These are phyloP conservation scores for Picochlorum sp. DNA, from an alignment of 139 green algal species.

Conservation along the genomic window DNA sequence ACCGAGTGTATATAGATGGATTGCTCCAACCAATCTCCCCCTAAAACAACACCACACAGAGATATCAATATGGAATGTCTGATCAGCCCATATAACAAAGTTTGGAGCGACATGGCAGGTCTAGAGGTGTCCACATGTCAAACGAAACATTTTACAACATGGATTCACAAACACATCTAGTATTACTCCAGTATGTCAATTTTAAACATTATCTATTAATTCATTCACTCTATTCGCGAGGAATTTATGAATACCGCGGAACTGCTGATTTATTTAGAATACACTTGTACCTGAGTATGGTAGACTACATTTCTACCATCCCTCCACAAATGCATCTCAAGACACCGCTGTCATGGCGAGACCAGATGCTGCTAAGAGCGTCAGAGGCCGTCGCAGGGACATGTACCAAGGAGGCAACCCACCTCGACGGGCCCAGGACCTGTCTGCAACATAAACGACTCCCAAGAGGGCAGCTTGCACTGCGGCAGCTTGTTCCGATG, in stretches of 20 bases:
- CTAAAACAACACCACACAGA: no score
- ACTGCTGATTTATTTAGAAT: neutral
- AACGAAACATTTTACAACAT: neutral
- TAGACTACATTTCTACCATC: no score
- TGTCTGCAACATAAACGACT: slow-evolving; percentile 36
- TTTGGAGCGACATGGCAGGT: no score
- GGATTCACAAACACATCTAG: no score
- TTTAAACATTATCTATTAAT: neutral
- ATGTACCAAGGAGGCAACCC: slow-evolving; percentile 42
- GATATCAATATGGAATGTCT: no score
- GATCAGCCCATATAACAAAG: no score
- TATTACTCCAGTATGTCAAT: neutral
- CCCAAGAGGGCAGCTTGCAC: slow-evolving; percentile 28
- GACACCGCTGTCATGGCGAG: slow-evolving; percentile 22
- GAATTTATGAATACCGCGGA: no score
- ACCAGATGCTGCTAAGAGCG: slow-evolving; percentile 26
- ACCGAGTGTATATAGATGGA: no score
- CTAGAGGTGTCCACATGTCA: no score
- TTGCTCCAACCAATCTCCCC: no score
- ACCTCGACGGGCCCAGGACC: slow-evolving; percentile 16
- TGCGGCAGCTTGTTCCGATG: slow-evolving; percentile 18
- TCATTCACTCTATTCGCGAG: neutral
- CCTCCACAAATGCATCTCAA: neutral
- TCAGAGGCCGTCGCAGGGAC: slow-evolving; percentile 35
- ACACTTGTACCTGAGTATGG: no score